phyloP scores from a whole-genome alignment of 1,139 yeast species.

The Lodderomyces parapsilosis region DNA sequence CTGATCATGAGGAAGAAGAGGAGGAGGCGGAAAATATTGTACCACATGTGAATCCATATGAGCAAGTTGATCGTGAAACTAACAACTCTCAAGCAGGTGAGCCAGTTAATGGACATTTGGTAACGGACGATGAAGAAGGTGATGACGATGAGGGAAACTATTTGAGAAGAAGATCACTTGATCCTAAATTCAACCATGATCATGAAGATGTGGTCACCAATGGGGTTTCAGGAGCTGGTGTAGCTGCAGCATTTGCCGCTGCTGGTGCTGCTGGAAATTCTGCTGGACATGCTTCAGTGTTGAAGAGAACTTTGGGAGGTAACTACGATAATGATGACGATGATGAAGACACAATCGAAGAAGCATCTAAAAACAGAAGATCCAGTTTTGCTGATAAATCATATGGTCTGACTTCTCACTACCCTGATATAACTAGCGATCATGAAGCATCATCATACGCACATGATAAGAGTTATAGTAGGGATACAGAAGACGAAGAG shows the following conservation, averaged over 20 bases:
- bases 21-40: neutral
- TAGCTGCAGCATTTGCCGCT: slow-evolving; percentile 11
- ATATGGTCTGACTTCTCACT: slow-evolving; percentile 3
- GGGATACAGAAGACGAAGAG: slow-evolving; percentile 4
- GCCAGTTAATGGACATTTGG: slow-evolving; percentile 4
- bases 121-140: neutral
- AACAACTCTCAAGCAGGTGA: neutral
- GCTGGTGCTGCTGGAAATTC: slow-evolving; percentile 16
- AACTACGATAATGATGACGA: neutral
- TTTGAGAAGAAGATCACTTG: slow-evolving; percentile 14
- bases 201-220: slow-evolving; percentile 3
- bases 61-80: slow-evolving; percentile 5
- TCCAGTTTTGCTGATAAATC: slow-evolving; percentile 3
- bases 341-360: slow-evolving; percentile 1
- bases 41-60: slow-evolving; percentile 5
- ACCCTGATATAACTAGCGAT: slow-evolving; percentile 4
- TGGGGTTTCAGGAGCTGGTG: slow-evolving; percentile 6
- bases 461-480: neutral
- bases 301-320: slow-evolving; percentile 1
- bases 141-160: slow-evolving; percentile 10
- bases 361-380: neutral
- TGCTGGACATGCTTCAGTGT: slow-evolving; percentile 12
- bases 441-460: neutral
- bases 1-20: slow-evolving; percentile 14
- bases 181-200: slow-evolving; percentile 12